Evolutionary conservation across 1,284 basidiomycete genomes (phyloP).

Genomic region (Cryptococcus sp.): DNA sequence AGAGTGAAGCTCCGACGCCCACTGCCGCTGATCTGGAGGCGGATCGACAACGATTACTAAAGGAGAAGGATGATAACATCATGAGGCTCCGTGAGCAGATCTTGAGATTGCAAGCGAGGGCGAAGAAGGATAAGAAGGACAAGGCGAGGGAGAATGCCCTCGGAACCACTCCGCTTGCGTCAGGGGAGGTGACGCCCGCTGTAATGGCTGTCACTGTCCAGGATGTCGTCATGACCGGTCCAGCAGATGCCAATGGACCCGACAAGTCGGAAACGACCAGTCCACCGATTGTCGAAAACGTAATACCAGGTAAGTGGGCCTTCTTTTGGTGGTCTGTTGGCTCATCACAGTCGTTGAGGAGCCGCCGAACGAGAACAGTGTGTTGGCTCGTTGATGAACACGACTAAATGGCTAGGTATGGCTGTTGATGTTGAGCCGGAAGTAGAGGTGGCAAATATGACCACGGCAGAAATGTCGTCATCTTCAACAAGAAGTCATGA

Average conservation of each 20-base stretch:
- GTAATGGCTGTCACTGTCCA: too few species aligned
- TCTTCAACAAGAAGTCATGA: too few species aligned
- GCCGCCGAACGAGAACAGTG: neutral
- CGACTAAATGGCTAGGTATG: conserved; percentile 7
- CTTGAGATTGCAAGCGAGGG: conserved; percentile 22
- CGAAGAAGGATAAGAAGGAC: conserved; percentile 11
- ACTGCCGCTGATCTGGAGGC: conserved; percentile 12
- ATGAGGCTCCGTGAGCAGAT: conserved; percentile 35
- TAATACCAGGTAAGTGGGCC: too few species aligned
- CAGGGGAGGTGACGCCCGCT: too few species aligned
- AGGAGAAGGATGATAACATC: conserved; percentile 30
- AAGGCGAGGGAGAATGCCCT: neutral
- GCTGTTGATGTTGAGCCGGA: neutral
- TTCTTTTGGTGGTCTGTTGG: too few species aligned
- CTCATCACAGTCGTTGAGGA: neutral
- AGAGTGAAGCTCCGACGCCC: conserved; percentile 1
- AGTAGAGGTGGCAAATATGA: neutral
- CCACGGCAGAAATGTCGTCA: neutral
- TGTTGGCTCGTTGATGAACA: neutral
- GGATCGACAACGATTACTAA: conserved; percentile 15
- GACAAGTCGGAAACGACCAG: too few species aligned
- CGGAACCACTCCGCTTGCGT: too few species aligned
- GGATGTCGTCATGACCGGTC: too few species aligned
- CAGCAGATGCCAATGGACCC: too few species aligned
- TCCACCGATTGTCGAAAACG: too few species aligned